Evolutionary conservation across 305 asterid genomes (phyloP).

Genomic region (Salvia sclarea): DNA sequence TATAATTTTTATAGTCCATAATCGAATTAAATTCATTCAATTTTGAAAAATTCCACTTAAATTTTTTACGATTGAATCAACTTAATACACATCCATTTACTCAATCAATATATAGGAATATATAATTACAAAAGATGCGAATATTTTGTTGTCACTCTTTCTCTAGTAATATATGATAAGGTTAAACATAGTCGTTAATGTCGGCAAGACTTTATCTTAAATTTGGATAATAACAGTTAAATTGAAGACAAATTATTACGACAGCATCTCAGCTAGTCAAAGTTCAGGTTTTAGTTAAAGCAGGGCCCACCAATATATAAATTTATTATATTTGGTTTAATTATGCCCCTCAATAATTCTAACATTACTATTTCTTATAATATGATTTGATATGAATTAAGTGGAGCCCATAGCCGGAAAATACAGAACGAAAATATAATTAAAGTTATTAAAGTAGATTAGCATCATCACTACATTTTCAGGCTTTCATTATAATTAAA

Average conservation of each 20-base stretch:
- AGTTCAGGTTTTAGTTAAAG: not conserved
- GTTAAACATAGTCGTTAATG: not conserved
- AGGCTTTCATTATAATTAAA: not conserved
- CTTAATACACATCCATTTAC: too few species aligned
- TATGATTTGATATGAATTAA: not conserved
- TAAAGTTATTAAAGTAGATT: not conserved
- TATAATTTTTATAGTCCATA: too few species aligned
- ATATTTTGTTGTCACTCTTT: not conserved
- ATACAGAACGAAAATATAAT: too few species aligned
- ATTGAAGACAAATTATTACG: not conserved
- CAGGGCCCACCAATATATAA: not conserved
- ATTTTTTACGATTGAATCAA: too few species aligned
- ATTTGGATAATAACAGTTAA: not conserved
- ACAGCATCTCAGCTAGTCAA: not conserved
- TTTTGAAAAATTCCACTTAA: too few species aligned
- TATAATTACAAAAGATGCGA: not conserved
- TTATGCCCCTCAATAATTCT: not conserved
- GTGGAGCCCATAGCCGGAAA: not conserved
- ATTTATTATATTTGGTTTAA: not conserved
- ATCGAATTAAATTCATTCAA: too few species aligned
- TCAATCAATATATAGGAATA: too few species aligned
- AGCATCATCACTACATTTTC: not conserved
- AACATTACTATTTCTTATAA: not conserved
- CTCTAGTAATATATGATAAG: not conserved
- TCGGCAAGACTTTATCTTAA: constrained; percentile 1